A percentile compares a stretch with the other conserved stretches of the same genome.
These are phyloP conservation scores for Vitis vinifera DNA, from an alignment of 164 flowering plant species.

Conservation along the genomic window ASM3070453v1 NC_081812.1:20621501-20622000, in stretches of 20 bases:
- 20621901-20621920: constrained; percentile 16
- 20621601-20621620: constrained; percentile 90
- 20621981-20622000: background rate
- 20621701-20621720: too few relatives aligned
- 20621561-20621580: constrained; percentile 76
- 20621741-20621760: too few relatives aligned
- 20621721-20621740: too few relatives aligned
- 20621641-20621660: background rate
- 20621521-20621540: constrained; percentile 36
- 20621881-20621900: constrained; percentile 20
- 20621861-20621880: background rate
- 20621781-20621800: too few relatives aligned
- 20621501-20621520: constrained; percentile 83
- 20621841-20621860: constrained; percentile 19
- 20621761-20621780: too few relatives aligned
- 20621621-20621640: constrained; percentile 44
- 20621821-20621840: too few relatives aligned
- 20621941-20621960: constrained; percentile 12
- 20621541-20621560: constrained; percentile 45
- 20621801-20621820: too few relatives aligned
- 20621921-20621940: constrained; percentile 21
- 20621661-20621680: background rate
- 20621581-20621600: constrained; percentile 70
- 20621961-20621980: constrained; percentile 1
- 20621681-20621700: background rate